Evolutionary conservation across 306 rosid species (phyloP).

Genomic region (Fragaria ananassa): DNA sequence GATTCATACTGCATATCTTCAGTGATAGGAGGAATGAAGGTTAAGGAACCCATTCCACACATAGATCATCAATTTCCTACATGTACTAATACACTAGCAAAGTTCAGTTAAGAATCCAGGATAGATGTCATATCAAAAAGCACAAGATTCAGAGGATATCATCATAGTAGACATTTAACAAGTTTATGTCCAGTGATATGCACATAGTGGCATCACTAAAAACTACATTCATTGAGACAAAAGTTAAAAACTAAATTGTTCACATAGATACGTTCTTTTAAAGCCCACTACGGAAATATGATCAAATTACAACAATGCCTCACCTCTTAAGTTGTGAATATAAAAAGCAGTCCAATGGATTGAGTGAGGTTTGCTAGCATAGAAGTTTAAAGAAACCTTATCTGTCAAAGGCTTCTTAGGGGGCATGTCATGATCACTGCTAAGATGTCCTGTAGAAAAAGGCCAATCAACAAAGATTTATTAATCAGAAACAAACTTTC

Average conservation of each 20-base stretch:
- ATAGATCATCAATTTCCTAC: conserved; percentile 91
- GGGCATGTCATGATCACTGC: conserved; percentile 24
- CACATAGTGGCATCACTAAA: background rate
- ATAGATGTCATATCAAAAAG: background rate
- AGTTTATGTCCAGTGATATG: background rate
- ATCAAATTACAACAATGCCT: conserved; percentile 1
- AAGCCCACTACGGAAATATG: background rate
- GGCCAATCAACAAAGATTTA: background rate
- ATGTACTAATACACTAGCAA: background rate
- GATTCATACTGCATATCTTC: no score
- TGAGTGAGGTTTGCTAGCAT: background rate
- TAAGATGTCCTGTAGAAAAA: conserved; percentile 59
- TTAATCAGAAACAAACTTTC: background rate
- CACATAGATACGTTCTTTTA: background rate
- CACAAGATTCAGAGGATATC: background rate
- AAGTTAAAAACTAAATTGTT: background rate
- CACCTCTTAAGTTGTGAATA: background rate
- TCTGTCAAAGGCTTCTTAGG: conserved; percentile 81
- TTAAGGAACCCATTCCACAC: conserved; percentile 83
- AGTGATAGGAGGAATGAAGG: no score
- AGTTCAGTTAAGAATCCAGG: conserved; percentile 10
- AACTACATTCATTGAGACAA: background rate
- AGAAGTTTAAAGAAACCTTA: conserved; percentile 52
- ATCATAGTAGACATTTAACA: background rate
- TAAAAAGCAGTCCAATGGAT: background rate